phyloP scores from a whole-genome alignment of 2,329 filamentous ascomycete genomes.

The Nemania sp. region DNA sequence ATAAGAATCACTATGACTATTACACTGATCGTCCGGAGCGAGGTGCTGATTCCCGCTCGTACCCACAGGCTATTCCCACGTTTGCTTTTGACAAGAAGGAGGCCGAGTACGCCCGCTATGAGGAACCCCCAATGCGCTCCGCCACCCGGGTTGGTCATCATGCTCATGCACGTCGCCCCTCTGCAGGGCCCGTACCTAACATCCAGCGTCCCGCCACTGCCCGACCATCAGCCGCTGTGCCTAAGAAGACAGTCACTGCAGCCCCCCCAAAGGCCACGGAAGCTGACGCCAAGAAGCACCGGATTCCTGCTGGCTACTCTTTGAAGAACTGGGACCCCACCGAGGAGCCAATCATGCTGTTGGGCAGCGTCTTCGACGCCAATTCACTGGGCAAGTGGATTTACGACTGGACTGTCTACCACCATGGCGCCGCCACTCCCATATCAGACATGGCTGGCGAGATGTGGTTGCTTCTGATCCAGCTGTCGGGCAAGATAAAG shows the following conservation, averaged over 20 bases:
- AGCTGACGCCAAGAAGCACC: constrained; percentile 63
- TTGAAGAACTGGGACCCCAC: constrained; percentile 98
- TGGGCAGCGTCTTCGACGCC: constrained; percentile 95
- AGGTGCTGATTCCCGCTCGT: constrained; percentile 62
- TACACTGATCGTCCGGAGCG: constrained; percentile 54
- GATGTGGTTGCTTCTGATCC: constrained; percentile 92
- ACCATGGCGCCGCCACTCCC: constrained; percentile 77
- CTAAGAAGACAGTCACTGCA: constrained; percentile 43
- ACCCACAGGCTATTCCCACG: constrained; percentile 51
- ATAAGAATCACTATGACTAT: constrained; percentile 42
- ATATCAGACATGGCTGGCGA: constrained; percentile 92
- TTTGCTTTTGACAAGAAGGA: constrained; percentile 44
- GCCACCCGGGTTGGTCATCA: constrained; percentile 44
- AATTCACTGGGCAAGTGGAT: constrained; percentile 99
- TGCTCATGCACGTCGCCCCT: constrained; percentile 51
- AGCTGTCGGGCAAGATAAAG: constrained; percentile 92
- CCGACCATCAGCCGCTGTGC: constrained; percentile 49
- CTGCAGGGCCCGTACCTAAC: constrained; percentile 44
- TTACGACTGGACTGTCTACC: constrained; percentile 98
- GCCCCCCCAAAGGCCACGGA: constrained; percentile 55
- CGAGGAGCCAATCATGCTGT: constrained; percentile 89
- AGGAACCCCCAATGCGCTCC: constrained; percentile 44
- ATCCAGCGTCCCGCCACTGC: constrained; percentile 58
- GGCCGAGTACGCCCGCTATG: constrained; percentile 48
- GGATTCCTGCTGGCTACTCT: constrained; percentile 87